Percentiles rank a stretch among this genome's conserved stretches.
Conservation (phyloP, 495 filamentous ascomycete species). For the Hypoxylon fragiforme region DNA sequence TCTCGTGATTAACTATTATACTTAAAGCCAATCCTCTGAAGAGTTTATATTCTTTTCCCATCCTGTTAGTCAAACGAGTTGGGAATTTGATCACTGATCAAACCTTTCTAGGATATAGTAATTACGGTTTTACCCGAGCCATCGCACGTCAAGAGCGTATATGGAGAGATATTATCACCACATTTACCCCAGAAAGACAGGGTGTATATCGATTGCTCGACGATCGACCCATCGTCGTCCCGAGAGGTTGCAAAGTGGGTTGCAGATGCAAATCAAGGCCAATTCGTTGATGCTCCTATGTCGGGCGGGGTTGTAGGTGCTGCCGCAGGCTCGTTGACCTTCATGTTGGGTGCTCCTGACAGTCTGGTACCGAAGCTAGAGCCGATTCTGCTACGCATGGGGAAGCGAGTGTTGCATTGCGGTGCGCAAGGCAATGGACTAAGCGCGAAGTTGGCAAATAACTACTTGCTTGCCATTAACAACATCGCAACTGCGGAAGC, state of each 20-base stretch:
- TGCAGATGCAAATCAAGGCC: constrained; percentile 53
- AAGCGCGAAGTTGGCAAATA: constrained; percentile 87
- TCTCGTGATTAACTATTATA: constrained; percentile 56
- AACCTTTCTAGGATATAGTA: constrained; percentile 62
- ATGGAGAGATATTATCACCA: constrained; percentile 61
- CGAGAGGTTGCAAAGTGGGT: constrained; percentile 66
- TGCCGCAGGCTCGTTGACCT: constrained; percentile 71
- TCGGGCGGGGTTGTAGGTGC: constrained; percentile 87
- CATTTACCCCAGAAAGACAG: constrained; percentile 55
- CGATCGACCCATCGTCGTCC: constrained; percentile 81
- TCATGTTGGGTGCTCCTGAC: constrained; percentile 79
- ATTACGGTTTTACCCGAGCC: constrained; percentile 83
- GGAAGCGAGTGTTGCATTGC: constrained; percentile 77
- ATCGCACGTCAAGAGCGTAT: constrained; percentile 75
- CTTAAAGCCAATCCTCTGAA: constrained; percentile 71
- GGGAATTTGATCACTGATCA: constrained; percentile 23
- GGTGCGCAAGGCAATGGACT: constrained; percentile 80
- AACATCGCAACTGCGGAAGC: constrained; percentile 92
- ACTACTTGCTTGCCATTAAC: constrained; percentile 88
- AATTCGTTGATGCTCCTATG: constrained; percentile 81
- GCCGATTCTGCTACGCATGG: constrained; percentile 74
- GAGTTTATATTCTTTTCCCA: constrained; percentile 10
- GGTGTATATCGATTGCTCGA: constrained; percentile 81
- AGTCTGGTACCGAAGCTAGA: constrained; percentile 62
- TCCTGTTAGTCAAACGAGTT: not conserved